Base-by-base conservation (phyloP, 345 rosid species). In the Gossypium thurberi region DNA sequence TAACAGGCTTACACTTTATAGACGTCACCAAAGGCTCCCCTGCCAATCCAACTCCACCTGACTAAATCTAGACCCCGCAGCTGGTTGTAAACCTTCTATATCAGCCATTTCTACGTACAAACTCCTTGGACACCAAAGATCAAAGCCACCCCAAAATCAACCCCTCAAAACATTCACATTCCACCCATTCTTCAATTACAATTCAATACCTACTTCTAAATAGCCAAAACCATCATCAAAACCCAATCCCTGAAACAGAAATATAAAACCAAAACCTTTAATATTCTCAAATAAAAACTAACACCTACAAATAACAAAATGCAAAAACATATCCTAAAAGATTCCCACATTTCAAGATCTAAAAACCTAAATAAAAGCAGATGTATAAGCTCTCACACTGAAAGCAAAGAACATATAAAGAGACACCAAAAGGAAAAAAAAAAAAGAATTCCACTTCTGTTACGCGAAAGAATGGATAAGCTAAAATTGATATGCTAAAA, bases 11-110 rank as follows among this genome's bases (percentile, higher is more conserved):
- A 95, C 98, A 94, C 99, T 87, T 92, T 95, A 83, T 92, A 95
- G 71, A 95, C 99, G 63, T 95, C 99, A 2, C 99, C 99, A 51
- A 95, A 95, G 3, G 99, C 90, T 73, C 99, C 99, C 85, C 92
- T 86, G 14, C 99, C 99, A 10, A 95, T 95, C 79, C 79, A 92
- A 85, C 86, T 95, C 96, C 73, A 86, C 80, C 47, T 91, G 87
- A 79, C 84, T 87, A 83, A 95, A 95, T 82, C 97, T 87, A 70
- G 82, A 65, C 73, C 92, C 92, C 0, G 95, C 86, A 0, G 97
- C 97, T 83, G 92, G 97, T 50, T 80, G 80, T 73, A 94, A 83
- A 61, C 92, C 98, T 18, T 83, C 87, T 75, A 87, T 84, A 81
- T 92, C 98, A 71, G 86, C 94, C 98, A 92, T 92, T 76, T 78